phyloP scores from a whole-genome alignment of 2,329 filamentous ascomycete genomes.

The Penicillium sp. region DNA sequence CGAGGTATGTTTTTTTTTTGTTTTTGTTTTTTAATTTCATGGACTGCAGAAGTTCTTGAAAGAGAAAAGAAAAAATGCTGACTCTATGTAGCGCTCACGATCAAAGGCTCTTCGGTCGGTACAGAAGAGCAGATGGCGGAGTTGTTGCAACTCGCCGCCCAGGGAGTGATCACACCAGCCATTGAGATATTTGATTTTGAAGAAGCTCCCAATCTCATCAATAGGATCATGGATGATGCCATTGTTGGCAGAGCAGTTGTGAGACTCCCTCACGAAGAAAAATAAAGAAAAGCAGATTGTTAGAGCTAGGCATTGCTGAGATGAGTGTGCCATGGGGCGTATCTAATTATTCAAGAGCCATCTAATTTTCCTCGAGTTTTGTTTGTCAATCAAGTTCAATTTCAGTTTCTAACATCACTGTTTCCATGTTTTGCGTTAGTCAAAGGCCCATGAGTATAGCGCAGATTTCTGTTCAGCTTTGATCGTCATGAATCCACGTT shows the following conservation, averaged over 20 bases:
- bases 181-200: conserved; percentile 21
- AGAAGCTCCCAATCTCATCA: conserved; percentile 15
- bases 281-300: neutral
- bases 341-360: neutral
- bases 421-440: neutral
- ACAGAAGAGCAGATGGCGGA: conserved; percentile 20
- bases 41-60: neutral
- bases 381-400: neutral
- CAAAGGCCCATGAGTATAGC: neutral
- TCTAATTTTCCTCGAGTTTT: neutral
- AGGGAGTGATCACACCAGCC: conserved; percentile 15
- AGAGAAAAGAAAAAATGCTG: neutral
- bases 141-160: conserved; percentile 16
- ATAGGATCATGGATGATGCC: conserved; percentile 12
- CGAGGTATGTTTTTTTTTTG: conserved; percentile 15
- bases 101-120: conserved; percentile 24
- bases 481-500: neutral
- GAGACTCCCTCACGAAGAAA: conserved; percentile 7
- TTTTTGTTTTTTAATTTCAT: neutral
- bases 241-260: conserved; percentile 23
- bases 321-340: neutral
- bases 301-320: neutral
- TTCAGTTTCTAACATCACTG: neutral
- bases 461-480: no score
- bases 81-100: conserved; percentile 16